phyloP scores from a whole-genome alignment of 345 rosid species.

The Trapa incisa region DNA sequence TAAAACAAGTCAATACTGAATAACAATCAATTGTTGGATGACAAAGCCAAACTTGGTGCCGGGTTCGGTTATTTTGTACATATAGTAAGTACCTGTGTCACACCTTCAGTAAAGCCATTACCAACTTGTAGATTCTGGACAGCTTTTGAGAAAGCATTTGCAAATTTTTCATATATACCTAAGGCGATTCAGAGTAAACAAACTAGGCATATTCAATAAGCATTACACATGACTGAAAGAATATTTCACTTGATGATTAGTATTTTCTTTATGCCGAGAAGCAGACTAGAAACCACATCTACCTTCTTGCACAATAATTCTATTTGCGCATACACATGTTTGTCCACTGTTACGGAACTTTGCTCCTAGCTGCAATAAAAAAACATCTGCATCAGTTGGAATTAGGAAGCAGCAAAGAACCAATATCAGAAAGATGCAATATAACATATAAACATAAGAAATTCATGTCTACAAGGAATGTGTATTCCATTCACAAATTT shows the following conservation, averaged over 20 bases:
- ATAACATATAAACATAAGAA: neutral
- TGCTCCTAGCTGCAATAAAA: constrained; percentile 58
- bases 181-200: constrained; percentile 6
- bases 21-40: neutral
- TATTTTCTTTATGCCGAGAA: neutral
- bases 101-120: constrained; percentile 81
- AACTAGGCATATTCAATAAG: neutral
- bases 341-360: constrained; percentile 94
- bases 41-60: neutral
- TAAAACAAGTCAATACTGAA: neutral
- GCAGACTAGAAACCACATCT: constrained; percentile 4
- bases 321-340: constrained; percentile 93
- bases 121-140: constrained; percentile 86
- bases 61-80: neutral
- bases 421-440: neutral
- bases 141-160: constrained; percentile 68
- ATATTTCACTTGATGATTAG: neutral
- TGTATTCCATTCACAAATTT: neutral
- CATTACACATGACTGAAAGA: neutral
- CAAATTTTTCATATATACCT: constrained; percentile 94
- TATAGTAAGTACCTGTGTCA: constrained; percentile 36
- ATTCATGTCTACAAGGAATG: neutral
- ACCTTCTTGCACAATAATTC: constrained; percentile 96
- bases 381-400: constrained; percentile 3
- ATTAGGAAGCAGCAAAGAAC: neutral